These are phyloP conservation scores for Ogataea dorogensis DNA, from an alignment of 805 yeast genomes.

Conservation along the genomic window DNA sequence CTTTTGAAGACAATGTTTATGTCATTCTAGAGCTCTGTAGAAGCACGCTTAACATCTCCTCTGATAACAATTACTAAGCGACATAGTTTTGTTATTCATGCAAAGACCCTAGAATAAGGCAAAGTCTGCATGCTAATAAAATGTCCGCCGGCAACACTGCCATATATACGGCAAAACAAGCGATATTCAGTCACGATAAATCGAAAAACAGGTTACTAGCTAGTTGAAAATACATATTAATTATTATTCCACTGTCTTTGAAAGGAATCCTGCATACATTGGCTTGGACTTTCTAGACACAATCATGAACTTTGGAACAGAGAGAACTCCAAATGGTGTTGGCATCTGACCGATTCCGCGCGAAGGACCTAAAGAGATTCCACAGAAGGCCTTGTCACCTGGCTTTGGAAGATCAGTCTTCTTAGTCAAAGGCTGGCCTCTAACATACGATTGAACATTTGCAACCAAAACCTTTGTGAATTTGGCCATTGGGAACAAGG, in stretches of 20 bases:
- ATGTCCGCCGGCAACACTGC: too few species aligned
- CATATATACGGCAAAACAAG: too few species aligned
- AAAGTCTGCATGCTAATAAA: too few species aligned
- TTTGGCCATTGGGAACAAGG: conserved; percentile 15
- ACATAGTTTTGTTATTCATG: too few species aligned
- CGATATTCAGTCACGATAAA: too few species aligned
- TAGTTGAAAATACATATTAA: not conserved
- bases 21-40: too few species aligned
- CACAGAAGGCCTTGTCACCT: conserved; percentile 1
- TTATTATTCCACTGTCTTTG: too few species aligned
- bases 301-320: conserved; percentile 22
- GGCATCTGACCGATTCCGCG: conserved; percentile 29
- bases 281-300: conserved; percentile 20
- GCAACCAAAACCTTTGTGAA: conserved; percentile 17
- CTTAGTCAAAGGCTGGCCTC: conserved; percentile 3
- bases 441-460: conserved; percentile 18
- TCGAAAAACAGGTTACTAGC: not conserved
- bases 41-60: too few species aligned
- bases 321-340: conserved; percentile 23
- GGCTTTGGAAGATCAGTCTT: not conserved
- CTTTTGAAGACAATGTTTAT: too few species aligned
- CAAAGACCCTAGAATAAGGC: too few species aligned
- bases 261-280: conserved; percentile 16
- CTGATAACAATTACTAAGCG: too few species aligned
- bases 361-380: conserved; percentile 27